Evolutionary conservation across 108 stramenopile species (phyloP), one percentile per base, ranked within the genome.

Genomic region (Cyclotella cryptica): DNA sequence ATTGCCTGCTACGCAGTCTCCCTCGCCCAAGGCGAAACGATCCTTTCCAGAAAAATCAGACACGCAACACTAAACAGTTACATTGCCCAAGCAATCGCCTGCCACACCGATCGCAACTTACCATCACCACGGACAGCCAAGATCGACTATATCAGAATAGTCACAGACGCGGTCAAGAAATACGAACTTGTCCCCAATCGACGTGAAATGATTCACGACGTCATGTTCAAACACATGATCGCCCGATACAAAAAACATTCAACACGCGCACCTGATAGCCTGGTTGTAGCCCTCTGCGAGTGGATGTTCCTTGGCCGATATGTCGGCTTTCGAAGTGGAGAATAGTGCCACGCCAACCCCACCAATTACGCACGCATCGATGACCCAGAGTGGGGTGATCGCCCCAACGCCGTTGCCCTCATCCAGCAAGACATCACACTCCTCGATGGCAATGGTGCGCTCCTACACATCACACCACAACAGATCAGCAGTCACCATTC

Each of bases 301-400:
- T n/a, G n/a, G n/a, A n/a, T n/a, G n/a, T n/a, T n/a, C n/a, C n/a
- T n/a, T n/a, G n/a, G n/a, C n/a, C n/a, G n/a, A n/a, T n/a, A n/a
- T n/a, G n/a, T n/a, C n/a, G n/a, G n/a, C n/a, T n/a, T n/a, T n/a
- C 26, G 71, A 1, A 1, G 24, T 29, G 10, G 15, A 21, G 71
- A 72, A 60, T 72, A 44, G 59, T 59, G 58, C 59, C 71, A 72
- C n/a, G 14, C 14, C 5, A 30, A 22, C 42, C 41, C 22, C 13
- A 46, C 44, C n/a, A n/a, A n/a, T n/a, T n/a, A n/a, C n/a, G n/a
- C n/a, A n/a, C n/a, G n/a, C n/a, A n/a, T n/a, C n/a, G 12, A 45
- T 47, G 43, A 17, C 12, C 41, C 41, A 22, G 12, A 35, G 8
- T 40, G 40, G 39, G 52, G 52, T n/a, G 18, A 53, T n/a, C 10